Evolutionary conservation across 2,329 filamentous ascomycete species (phyloP).

Genomic region (Fusarium sp.): DNA sequence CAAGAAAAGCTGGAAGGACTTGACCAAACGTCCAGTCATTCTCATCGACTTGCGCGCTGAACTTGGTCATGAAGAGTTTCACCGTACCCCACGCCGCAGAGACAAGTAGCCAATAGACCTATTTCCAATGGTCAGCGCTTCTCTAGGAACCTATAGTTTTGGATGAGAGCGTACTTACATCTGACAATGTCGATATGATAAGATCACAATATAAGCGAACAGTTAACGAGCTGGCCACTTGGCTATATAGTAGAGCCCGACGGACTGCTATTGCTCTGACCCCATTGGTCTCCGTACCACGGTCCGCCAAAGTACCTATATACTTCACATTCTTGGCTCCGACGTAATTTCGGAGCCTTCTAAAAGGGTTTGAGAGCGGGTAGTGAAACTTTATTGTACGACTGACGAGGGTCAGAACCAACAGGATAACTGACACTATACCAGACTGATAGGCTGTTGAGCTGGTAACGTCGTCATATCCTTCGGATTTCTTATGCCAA

Average conservation of each 20-base stretch:
- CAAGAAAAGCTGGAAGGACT: neutral
- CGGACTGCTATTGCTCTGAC: neutral
- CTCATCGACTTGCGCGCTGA: neutral
- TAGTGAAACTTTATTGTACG: neutral
- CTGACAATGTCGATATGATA: neutral
- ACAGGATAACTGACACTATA: neutral
- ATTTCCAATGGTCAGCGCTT: too few relatives aligned
- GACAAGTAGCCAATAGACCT: neutral
- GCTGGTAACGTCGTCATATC: neutral
- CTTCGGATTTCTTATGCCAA: neutral
- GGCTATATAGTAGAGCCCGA: neutral
- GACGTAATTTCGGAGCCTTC: too few relatives aligned
- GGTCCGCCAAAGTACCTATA: neutral
- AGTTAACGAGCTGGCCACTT: neutral
- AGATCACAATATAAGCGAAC: neutral
- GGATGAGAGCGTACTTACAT: neutral
- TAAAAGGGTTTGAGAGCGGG: neutral
- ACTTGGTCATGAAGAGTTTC: neutral
- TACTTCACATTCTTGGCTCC: too few relatives aligned
- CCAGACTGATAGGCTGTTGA: neutral
- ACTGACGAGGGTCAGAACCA: neutral
- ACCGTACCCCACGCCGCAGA: neutral
- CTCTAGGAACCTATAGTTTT: too few relatives aligned
- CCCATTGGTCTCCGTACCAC: neutral
- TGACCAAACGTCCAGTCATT: neutral